Percentiles rank a stretch among this genome's conserved stretches.
These are phyloP conservation scores for Nyssa sinensis DNA, from an alignment of 148 eudicot genomes.

Conservation along the genomic window DNA sequence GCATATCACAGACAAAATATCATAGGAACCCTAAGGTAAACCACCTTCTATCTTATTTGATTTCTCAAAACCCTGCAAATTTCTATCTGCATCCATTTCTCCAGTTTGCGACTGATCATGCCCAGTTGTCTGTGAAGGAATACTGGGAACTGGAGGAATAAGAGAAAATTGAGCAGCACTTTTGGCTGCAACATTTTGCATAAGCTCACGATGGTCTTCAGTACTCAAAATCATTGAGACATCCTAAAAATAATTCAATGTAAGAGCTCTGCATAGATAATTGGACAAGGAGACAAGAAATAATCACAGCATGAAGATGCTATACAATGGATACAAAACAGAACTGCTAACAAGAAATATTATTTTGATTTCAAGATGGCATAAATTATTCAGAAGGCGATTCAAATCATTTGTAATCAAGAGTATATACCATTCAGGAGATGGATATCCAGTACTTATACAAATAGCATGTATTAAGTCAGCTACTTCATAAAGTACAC, in stretches of 20 bases:
- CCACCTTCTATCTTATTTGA: constrained; percentile 50
- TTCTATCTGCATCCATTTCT: constrained; percentile 25
- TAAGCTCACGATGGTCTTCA: constrained; percentile 82
- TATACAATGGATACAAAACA: background rate
- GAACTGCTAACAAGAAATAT: background rate
- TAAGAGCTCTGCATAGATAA: constrained; percentile 15
- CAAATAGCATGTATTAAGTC: background rate
- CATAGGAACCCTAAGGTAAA: constrained; percentile 11
- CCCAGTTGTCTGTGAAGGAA: constrained; percentile 18
- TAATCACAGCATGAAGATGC: constrained; percentile 9
- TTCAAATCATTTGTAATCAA: background rate
- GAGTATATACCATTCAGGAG: background rate
- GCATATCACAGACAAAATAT: background rate
- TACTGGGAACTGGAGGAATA: constrained; percentile 62
- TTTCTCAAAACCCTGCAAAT: constrained; percentile 30
- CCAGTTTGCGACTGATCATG: constrained; percentile 26
- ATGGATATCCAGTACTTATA: background rate
- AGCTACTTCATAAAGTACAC: background rate
- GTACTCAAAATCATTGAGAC: constrained; percentile 85
- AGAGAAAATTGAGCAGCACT: constrained; percentile 69
- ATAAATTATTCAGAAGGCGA: background rate
- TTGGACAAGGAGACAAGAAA: constrained; percentile 4
- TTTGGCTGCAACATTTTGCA: constrained; percentile 81
- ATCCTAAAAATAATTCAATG: constrained; percentile 49
- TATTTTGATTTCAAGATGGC: background rate